Conservation (phyloP, 371 early-diverging fungal genomes). For the Lichtheimia ramosa region DNA sequence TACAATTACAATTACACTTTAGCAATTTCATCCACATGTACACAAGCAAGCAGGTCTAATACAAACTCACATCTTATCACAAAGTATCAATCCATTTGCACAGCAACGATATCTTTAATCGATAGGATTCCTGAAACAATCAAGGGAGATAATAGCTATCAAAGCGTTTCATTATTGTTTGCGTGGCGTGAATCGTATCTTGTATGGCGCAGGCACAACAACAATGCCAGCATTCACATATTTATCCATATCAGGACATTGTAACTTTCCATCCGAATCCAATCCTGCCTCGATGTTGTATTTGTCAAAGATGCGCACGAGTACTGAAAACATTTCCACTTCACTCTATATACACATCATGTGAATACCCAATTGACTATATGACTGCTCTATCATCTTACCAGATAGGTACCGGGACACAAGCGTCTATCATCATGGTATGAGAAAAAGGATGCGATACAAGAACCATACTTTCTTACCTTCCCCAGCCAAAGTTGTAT, state of each 20-base stretch:
- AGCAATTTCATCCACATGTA: too few species aligned
- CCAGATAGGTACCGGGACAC: slow-evolving; percentile 18
- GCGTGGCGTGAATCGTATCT: slow-evolving; percentile 7
- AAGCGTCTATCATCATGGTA: slow-evolving; percentile 6
- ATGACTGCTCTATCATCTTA: not conserved
- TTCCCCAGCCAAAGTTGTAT: slow-evolving; percentile 17
- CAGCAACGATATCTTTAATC: too few species aligned
- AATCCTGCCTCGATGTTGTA: slow-evolving; percentile 4
- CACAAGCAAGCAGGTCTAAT: too few species aligned
- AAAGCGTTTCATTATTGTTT: not conserved
- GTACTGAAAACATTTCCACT: slow-evolving; percentile 8
- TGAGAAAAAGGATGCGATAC: not conserved
- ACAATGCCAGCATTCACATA: slow-evolving; percentile 4
- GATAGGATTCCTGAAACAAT: too few species aligned
- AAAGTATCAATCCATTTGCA: too few species aligned
- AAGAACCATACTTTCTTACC: not conserved
- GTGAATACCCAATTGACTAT: not conserved
- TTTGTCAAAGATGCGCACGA: slow-evolving; percentile 8
- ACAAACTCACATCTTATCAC: too few species aligned
- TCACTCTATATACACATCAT: slow-evolving; percentile 3
- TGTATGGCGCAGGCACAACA: not conserved
- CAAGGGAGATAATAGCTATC: too few species aligned
- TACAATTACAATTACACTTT: too few species aligned
- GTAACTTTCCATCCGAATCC: not conserved
- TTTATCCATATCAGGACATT: not conserved